These are phyloP conservation scores for Echeveria elegans DNA, from an alignment of 164 flowering plant species.

Conservation along the genomic window DNA sequence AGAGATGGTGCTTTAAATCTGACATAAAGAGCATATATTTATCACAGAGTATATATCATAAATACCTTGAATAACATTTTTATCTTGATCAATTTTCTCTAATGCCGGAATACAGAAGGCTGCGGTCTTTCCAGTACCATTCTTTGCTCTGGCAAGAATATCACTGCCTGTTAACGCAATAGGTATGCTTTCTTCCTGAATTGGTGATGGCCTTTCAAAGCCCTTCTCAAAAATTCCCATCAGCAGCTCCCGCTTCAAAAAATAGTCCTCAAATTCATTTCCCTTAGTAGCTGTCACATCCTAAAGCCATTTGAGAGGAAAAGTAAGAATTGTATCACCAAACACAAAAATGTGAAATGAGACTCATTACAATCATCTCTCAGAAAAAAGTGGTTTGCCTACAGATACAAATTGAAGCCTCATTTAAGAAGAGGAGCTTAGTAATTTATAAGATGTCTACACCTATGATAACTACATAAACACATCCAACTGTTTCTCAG, in stretches of 20 bases:
- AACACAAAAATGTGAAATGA: not conserved
- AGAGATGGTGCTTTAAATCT: not conserved
- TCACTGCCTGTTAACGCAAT: constrained; percentile 98
- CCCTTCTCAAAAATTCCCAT: constrained; percentile 99
- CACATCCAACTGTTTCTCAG: not conserved
- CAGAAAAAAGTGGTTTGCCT: not conserved
- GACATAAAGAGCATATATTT: not conserved
- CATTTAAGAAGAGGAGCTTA: not conserved
- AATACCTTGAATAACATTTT: constrained; percentile 91
- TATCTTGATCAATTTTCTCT: constrained; percentile 94
- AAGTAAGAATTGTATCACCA: not conserved
- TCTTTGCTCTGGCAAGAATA: constrained; percentile 97
- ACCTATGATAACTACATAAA: not conserved
- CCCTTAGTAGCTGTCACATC: constrained; percentile 99
- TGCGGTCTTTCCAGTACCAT: constrained; percentile 99
- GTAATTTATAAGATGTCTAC: not conserved
- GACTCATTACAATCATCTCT: not conserved
- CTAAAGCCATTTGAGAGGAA: constrained; percentile 26
- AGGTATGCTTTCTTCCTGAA: constrained; percentile 99
- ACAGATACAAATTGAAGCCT: not conserved
- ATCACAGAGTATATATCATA: not conserved
- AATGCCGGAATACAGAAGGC: constrained; percentile 98
- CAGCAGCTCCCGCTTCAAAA: constrained; percentile 87
- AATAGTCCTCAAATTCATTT: constrained; percentile 98
- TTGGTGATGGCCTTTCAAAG: constrained; percentile 96